Conservation (phyloP, 495 filamentous ascomycete genomes). For the Aspergillus homomorphus region DNA sequence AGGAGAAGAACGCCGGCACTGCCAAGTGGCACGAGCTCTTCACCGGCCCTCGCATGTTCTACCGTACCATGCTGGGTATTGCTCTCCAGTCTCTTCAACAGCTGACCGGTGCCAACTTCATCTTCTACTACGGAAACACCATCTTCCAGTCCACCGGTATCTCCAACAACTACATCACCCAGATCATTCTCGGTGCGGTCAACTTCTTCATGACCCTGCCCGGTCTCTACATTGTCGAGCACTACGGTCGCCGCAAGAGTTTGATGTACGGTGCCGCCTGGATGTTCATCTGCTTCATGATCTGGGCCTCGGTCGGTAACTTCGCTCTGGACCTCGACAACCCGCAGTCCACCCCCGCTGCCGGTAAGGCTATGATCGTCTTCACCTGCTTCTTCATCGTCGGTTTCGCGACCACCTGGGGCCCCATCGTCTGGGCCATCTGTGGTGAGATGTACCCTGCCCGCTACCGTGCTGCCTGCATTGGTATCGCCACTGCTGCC, state of each 20-base stretch:
- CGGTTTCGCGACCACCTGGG: slow-evolving; percentile 68
- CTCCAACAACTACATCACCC: slow-evolving; percentile 64
- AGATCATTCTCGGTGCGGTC: slow-evolving; percentile 71
- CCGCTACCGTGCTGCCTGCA: slow-evolving; percentile 69
- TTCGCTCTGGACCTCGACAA: slow-evolving; percentile 53
- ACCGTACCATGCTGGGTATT: slow-evolving; percentile 67
- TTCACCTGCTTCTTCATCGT: slow-evolving; percentile 70
- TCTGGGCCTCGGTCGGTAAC: slow-evolving; percentile 69
- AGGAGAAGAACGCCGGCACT: slow-evolving; percentile 53
- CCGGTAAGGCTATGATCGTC: slow-evolving; percentile 72
- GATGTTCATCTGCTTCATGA: slow-evolving; percentile 70
- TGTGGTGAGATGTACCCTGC: slow-evolving; percentile 80
- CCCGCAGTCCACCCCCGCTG: slow-evolving; percentile 50
- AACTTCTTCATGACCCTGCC: slow-evolving; percentile 71
- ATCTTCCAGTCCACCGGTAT: slow-evolving; percentile 70
- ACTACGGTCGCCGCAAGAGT: slow-evolving; percentile 63
- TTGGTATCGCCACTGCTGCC: slow-evolving; percentile 72
- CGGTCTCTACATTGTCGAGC: slow-evolving; percentile 71
- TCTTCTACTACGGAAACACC: slow-evolving; percentile 78
- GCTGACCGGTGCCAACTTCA: slow-evolving; percentile 72
- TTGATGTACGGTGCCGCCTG: slow-evolving; percentile 65
- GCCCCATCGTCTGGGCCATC: slow-evolving; percentile 78
- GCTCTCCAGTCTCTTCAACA: slow-evolving; percentile 71
- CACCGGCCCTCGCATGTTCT: slow-evolving; percentile 69
- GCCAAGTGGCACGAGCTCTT: slow-evolving; percentile 63